A percentile compares a stretch with the other conserved stretches of the same genome.
phyloP scores from a whole-genome alignment of 2,329 filamentous ascomycete species.

The Cordyceps cicadae region DNA sequence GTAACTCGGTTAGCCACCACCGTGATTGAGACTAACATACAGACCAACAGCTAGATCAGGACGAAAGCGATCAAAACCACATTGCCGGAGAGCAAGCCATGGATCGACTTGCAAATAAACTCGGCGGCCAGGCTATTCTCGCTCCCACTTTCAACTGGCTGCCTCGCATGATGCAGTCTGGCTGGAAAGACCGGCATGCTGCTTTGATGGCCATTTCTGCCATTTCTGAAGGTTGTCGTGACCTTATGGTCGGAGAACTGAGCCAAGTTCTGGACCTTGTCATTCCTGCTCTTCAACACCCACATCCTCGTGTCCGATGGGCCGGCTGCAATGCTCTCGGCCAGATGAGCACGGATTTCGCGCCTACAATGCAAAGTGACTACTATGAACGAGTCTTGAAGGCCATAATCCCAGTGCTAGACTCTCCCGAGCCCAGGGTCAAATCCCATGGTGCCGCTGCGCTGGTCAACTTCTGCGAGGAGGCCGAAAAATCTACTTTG shows the following conservation, averaged over 20 bases:
- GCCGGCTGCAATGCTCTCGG: constrained; percentile 97
- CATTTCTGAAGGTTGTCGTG: constrained; percentile 93
- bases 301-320: constrained; percentile 91
- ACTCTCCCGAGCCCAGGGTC: constrained; percentile 83
- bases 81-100: constrained; percentile 97
- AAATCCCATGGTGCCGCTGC: constrained; percentile 97
- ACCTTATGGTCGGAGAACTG: constrained; percentile 90
- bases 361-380: constrained; percentile 94
- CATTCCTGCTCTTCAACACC: constrained; percentile 81
- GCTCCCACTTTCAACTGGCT: constrained; percentile 95
- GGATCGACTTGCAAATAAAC: constrained; percentile 94
- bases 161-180: constrained; percentile 93
- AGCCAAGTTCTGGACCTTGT: constrained; percentile 91
- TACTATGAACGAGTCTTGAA: constrained; percentile 82
- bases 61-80: constrained; percentile 95
- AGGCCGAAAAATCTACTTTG: constrained; percentile 84
- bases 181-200: constrained; percentile 92
- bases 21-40: constrained; percentile 15
- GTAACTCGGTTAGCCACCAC: background rate
- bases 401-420: constrained; percentile 85
- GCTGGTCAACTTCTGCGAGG: constrained; percentile 97
- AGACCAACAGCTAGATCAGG: constrained; percentile 64
- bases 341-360: constrained; percentile 99
- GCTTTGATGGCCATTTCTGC: constrained; percentile 98
- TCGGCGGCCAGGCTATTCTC: constrained; percentile 86